A percentile compares a stretch with the other conserved stretches of the same genome.
phyloP scores from a whole-genome alignment of 495 filamentous ascomycete species.

The Aspergillus sclerotioniger region DNA sequence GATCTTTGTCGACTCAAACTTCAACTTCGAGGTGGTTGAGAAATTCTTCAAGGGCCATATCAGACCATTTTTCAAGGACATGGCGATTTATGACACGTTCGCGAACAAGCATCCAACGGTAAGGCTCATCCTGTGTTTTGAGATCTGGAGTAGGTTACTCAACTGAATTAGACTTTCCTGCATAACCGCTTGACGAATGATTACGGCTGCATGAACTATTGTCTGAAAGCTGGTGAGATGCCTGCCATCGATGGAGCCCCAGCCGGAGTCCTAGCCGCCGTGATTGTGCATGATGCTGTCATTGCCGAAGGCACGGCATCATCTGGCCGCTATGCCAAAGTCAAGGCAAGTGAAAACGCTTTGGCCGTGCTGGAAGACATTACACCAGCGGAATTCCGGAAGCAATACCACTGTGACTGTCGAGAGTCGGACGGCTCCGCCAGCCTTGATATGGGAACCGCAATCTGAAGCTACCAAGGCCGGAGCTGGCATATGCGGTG shows the following conservation, averaged over 20 bases:
- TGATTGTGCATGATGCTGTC: slow-evolving; percentile 73
- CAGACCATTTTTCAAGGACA: slow-evolving; percentile 78
- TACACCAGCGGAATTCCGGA: slow-evolving; percentile 56
- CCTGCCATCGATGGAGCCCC: slow-evolving; percentile 43
- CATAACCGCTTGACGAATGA: slow-evolving; percentile 47
- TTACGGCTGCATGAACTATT: slow-evolving; percentile 55
- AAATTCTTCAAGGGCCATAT: slow-evolving; percentile 74
- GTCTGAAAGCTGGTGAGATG: slow-evolving; percentile 51
- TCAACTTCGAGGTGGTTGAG: slow-evolving; percentile 70
- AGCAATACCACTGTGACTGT: slow-evolving; percentile 64
- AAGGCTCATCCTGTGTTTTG: slow-evolving; percentile 20
- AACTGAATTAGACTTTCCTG: slow-evolving; percentile 48
- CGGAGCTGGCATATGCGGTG: neutral
- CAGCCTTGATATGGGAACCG: slow-evolving; percentile 34
- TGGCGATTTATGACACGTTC: slow-evolving; percentile 82
- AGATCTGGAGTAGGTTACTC: slow-evolving; percentile 31
- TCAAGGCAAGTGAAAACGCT: slow-evolving; percentile 69
- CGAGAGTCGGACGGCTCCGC: slow-evolving; percentile 10
- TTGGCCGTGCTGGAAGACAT: slow-evolving; percentile 57
- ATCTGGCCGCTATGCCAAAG: slow-evolving; percentile 68
- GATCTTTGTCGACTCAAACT: slow-evolving; percentile 86
- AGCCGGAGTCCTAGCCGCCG: slow-evolving; percentile 60
- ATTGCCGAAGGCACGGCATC: slow-evolving; percentile 59
- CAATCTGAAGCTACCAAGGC: slow-evolving; percentile 25
- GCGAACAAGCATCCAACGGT: slow-evolving; percentile 83